Evolutionary conservation across 352 stramenopile genomes (phyloP), one percentile per base, ranked within the genome.

Genomic region (Pythium grandisporangium): DNA sequence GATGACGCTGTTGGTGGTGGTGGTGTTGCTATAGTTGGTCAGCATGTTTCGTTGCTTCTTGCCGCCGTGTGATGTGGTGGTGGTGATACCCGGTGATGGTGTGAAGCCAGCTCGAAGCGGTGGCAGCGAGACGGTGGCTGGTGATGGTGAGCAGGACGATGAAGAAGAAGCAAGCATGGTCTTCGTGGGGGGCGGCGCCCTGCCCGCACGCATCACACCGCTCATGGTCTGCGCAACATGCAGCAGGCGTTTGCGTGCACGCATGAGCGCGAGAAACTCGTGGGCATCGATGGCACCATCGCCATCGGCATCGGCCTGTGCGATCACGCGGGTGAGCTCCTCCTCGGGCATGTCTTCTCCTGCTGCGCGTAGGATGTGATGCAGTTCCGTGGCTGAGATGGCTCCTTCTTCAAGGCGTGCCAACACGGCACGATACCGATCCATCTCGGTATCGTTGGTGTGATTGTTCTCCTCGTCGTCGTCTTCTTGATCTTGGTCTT

Each of bases 191-290:
- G 27, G 14, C 14, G 27, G 27, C 10, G 27, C 27, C 27, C 14
- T 32, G 0, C 70, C 66, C 10, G 32, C 66, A 6, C 70, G 63
- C 10, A 45, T 66, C 2, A 67, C 50, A 0, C 78, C 75, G n/a
- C n/a, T n/a, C 64, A 89, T 84, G 4, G 67, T 61, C 36, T 83
- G 80, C 2, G 70, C 78, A 1, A 92, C 75, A 0, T 60, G 55
- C 20, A 92, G 53, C 37, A 92, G 55, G 6, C 81, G 63, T 53
- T 89, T 88, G 5, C 78, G 64, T 21, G 78, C 76, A 5, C 76
- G 63, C 78, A 93, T 90, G 20, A 93, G 63, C 3, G 40, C 65
- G 17, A 91, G 70, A 30, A 76, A 92, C 48, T 92, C 81, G 22
- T 72, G 51, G 37, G 89, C 86, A 37, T 92, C 58, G 47, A 93